Evolutionary conservation across 345 rosid species (phyloP).

Genomic region (Garcia nutans): DNA sequence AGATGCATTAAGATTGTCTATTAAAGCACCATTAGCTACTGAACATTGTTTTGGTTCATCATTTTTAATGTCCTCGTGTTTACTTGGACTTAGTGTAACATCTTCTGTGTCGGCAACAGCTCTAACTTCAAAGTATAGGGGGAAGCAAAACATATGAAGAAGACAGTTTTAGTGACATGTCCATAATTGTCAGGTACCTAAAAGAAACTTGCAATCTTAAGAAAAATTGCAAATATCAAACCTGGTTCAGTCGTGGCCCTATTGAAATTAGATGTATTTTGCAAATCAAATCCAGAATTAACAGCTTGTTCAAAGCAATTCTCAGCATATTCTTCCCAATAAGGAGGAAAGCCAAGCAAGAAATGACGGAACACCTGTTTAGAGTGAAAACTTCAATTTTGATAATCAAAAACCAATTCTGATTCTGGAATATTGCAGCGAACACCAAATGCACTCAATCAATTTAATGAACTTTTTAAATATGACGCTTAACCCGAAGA

Average conservation of each 20-base stretch:
- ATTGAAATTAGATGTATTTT: slow-evolving; percentile 5
- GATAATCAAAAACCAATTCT: neutral
- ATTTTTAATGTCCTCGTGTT: slow-evolving; percentile 6
- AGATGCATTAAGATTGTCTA: neutral
- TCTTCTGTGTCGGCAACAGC: slow-evolving; percentile 20
- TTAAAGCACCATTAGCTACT: neutral
- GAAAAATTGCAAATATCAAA: neutral
- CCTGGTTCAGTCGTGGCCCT: slow-evolving; percentile 22
- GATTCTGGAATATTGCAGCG: neutral
- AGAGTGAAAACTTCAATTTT: slow-evolving; percentile 1
- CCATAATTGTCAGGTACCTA: neutral
- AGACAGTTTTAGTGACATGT: neutral
- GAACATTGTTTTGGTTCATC: neutral
- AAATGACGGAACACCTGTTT: slow-evolving; percentile 58
- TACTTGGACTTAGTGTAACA: slow-evolving; percentile 19
- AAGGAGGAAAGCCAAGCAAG: slow-evolving; percentile 72
- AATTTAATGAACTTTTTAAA: neutral
- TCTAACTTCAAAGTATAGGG: slow-evolving; percentile 11
- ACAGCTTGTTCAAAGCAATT: slow-evolving; percentile 28
- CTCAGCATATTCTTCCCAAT: slow-evolving; percentile 57
- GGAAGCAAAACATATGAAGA: neutral
- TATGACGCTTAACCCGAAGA: too few relatives aligned
- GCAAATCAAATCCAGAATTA: slow-evolving; percentile 6
- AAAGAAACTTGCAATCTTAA: neutral
- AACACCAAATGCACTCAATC: neutral